These are phyloP conservation scores for Chlamydomonas incerta DNA, from an alignment of 139 green algal species.

Conservation along the genomic window DNA sequence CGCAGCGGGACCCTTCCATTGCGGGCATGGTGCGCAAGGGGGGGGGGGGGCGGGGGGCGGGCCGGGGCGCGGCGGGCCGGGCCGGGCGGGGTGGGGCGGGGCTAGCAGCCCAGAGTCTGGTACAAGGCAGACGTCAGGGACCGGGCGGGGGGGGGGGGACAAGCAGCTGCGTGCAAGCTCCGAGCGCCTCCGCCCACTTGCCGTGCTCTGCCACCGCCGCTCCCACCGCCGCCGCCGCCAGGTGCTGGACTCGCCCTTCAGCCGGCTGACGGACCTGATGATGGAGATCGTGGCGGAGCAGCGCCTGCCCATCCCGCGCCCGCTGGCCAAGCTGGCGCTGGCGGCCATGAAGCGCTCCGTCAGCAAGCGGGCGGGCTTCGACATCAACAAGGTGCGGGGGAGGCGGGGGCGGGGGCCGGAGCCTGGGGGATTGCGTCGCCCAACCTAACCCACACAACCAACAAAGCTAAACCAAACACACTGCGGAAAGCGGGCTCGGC, in stretches of 20 bases:
- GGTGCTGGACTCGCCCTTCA: slow-evolving; percentile 96
- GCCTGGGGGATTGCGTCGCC: too few relatives aligned
- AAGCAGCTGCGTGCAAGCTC: neutral
- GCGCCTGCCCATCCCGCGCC: slow-evolving; percentile 70
- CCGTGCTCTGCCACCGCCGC: neutral
- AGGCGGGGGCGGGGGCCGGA: too few relatives aligned
- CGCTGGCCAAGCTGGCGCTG: slow-evolving; percentile 67
- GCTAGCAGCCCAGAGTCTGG: too few relatives aligned
- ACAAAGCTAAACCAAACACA: too few relatives aligned
- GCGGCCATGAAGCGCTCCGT: slow-evolving; percentile 81
- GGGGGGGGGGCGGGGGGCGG: too few relatives aligned
- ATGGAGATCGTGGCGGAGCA: slow-evolving; percentile 88
- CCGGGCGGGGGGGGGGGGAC: too few relatives aligned
- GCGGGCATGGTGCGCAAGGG: slow-evolving; percentile 79
- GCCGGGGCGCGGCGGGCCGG: too few relatives aligned
- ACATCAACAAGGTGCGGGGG: slow-evolving; percentile 69
- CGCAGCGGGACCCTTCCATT: slow-evolving; percentile 74
- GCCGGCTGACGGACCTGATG: slow-evolving; percentile 88
- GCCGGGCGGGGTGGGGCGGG: too few relatives aligned
- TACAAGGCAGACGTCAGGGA: too few relatives aligned
- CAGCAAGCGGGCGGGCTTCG: slow-evolving; percentile 81
- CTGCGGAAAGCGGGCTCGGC: too few relatives aligned
- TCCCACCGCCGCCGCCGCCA: neutral
- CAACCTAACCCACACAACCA: too few relatives aligned
- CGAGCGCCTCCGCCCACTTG: neutral